Percentiles rank a stretch among this genome's conserved stretches.
These are phyloP conservation scores for Xylariaceae sp. DNA, from an alignment of 2,329 filamentous ascomycete genomes.

Conservation along the genomic window DNA sequence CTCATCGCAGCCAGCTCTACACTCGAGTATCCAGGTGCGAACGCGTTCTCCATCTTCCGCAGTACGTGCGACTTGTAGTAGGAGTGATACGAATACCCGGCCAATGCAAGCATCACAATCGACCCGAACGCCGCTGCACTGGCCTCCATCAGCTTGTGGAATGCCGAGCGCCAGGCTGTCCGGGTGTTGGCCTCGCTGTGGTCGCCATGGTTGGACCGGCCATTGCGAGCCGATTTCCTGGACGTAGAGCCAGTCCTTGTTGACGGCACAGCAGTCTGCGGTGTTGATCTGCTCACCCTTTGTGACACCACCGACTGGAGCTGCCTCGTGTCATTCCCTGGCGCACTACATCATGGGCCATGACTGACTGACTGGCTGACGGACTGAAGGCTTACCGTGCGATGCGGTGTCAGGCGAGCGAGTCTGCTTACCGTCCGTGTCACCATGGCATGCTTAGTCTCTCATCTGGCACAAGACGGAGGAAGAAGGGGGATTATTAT, in stretches of 20 bases:
- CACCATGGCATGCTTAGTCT: slow-evolving; percentile 8
- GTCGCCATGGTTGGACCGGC: background rate
- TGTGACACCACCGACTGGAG: slow-evolving; percentile 4
- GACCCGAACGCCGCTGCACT: slow-evolving; percentile 31
- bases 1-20: slow-evolving; percentile 53
- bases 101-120: slow-evolving; percentile 28
- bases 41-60: slow-evolving; percentile 68
- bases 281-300: background rate
- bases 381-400: slow-evolving; percentile 10
- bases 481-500: no score
- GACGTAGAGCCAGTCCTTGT: slow-evolving; percentile 2
- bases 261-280: background rate
- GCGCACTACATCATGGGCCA: background rate
- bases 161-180: slow-evolving; percentile 6
- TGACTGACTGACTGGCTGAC: background rate
- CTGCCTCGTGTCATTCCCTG: background rate
- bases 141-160: slow-evolving; percentile 30
- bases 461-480: background rate
- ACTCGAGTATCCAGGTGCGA: slow-evolving; percentile 63
- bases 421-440: slow-evolving; percentile 14
- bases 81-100: slow-evolving; percentile 35
- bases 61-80: slow-evolving; percentile 65
- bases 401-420: slow-evolving; percentile 12
- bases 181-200: background rate
- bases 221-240: slow-evolving; percentile 3